Conservation (phyloP, 1,284 basidiomycete genomes). For the Ganoderma lucidum region DNA sequence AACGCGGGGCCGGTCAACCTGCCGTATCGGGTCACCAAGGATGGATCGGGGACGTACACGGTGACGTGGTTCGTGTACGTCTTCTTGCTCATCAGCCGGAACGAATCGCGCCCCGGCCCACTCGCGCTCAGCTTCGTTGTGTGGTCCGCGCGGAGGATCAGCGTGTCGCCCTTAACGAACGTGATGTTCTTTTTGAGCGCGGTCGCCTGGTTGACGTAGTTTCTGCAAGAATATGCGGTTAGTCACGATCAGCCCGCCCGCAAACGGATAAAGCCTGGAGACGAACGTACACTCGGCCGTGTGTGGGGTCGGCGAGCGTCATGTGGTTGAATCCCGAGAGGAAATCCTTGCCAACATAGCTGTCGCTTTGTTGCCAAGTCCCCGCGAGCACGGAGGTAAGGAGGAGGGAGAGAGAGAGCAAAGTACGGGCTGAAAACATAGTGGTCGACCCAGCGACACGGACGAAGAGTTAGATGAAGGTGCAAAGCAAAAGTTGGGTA, state of each 20-base stretch:
- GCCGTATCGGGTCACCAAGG: background rate
- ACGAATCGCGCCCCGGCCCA: constrained; percentile 66
- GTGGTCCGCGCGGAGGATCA: constrained; percentile 58
- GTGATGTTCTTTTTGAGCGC: constrained; percentile 43
- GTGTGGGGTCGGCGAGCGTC: background rate
- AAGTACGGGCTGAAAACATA: constrained; percentile 19
- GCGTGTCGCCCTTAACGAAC: constrained; percentile 34
- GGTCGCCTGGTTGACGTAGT: constrained; percentile 42
- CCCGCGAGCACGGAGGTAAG: no score
- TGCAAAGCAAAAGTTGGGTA: no score
- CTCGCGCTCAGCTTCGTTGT: constrained; percentile 51
- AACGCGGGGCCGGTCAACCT: background rate
- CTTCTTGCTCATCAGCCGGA: constrained; percentile 61
- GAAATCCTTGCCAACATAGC: background rate
- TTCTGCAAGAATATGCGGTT: constrained; percentile 31
- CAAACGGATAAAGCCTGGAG: no score
- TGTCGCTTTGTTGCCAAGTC: no score
- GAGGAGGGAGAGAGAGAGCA: background rate
- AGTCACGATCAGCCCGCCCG: no score
- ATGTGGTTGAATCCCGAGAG: constrained; percentile 30
- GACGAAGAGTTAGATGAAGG: no score
- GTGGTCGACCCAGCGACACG: no score
- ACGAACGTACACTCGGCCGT: constrained; percentile 54
- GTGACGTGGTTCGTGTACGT: constrained; percentile 61
- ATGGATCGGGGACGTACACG: constrained; percentile 51